Percentiles rank a stretch among this genome's conserved stretches.
Evolutionary conservation across 2,329 filamentous ascomycete species (phyloP).

Genomic region (Coniochaeta ligniaria): DNA sequence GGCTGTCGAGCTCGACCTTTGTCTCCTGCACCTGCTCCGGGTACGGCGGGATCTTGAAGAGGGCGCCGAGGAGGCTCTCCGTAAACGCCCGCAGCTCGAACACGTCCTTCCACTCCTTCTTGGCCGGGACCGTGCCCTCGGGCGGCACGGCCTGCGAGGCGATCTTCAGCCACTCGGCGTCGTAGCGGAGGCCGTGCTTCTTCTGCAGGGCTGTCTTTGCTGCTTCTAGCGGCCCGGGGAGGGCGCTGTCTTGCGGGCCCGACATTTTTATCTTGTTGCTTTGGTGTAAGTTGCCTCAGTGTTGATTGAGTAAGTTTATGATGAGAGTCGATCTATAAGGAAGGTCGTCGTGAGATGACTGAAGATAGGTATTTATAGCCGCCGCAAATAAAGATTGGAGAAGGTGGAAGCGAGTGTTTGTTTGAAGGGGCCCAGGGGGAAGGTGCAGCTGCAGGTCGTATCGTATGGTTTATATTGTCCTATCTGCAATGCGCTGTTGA

Average conservation of each 20-base stretch:
- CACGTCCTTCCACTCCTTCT: neutral
- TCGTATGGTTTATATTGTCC: no score
- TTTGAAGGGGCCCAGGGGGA: no score
- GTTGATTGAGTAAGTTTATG: neutral
- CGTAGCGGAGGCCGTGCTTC: conserved; percentile 3
- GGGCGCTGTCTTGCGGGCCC: neutral
- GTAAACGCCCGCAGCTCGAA: conserved; percentile 2
- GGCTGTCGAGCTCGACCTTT: conserved; percentile 3
- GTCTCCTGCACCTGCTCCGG: conserved; percentile 6
- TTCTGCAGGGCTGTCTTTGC: conserved; percentile 2
- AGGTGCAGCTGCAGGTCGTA: no score
- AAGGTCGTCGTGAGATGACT: no score
- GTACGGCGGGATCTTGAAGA: neutral
- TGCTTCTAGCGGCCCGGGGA: neutral
- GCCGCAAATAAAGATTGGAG: no score
- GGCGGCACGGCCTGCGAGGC: neutral
- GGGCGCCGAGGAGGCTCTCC: neutral
- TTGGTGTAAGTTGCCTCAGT: no score
- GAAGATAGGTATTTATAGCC: no score
- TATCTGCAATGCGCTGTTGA: no score
- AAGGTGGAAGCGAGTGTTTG: no score
- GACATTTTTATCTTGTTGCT: neutral
- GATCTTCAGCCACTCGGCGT: neutral
- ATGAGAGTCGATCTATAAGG: neutral
- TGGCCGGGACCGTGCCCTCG: neutral